Base-by-base conservation (phyloP, 768 basidiomycete genomes). In the Lactarius evosmus region DNA sequence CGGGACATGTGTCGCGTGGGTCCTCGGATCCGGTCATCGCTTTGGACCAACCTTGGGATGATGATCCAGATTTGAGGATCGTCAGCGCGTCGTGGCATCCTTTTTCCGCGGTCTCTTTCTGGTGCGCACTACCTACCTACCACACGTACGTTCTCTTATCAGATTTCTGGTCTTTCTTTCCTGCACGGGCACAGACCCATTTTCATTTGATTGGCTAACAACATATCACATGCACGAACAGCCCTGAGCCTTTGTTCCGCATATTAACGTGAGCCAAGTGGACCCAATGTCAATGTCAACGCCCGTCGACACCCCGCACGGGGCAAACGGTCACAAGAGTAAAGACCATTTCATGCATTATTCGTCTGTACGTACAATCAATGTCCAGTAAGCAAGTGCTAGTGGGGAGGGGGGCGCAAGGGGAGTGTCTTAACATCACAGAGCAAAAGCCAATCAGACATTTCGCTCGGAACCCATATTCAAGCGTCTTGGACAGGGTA, bases 391-490 rank as follows among this genome's bases (percentile, higher is more conserved):
- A 46, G 25, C 44, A 11, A 11, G 44, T 44, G 44, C n/a, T 46
- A 9, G 25, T 25, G 12, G 51, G 14, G 7, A 7, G 36, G 36
- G 7, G 30, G 51, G 17, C 5, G 51, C 27, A 52, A 3, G 32
- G 25, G 30, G 30, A 25, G 22, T 22, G 25, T 49, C 46, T 27
- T 27, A 22, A 58, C 57, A 44, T 32, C 22, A 30, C 57, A 34
- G 32, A 29, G 59, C n/a, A 52, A 53, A 60, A 53, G 50, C 40
- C 51, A 41, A 60, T 60, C 59, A 60, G 59, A 41, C 36, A 60
- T 22, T 16, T 16, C 27, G 25, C 58, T 17, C 33, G 41, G 22
- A 58, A 51, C 22, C 22, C 34, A 60, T 33, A 46, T 36, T 49
- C n/a, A 17, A n/a, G 5, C 27, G 22, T 40, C 36, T n/a, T 22